phyloP scores from a whole-genome alignment of 1,284 basidiomycete genomes.

The Rhodotorula sp. region DNA sequence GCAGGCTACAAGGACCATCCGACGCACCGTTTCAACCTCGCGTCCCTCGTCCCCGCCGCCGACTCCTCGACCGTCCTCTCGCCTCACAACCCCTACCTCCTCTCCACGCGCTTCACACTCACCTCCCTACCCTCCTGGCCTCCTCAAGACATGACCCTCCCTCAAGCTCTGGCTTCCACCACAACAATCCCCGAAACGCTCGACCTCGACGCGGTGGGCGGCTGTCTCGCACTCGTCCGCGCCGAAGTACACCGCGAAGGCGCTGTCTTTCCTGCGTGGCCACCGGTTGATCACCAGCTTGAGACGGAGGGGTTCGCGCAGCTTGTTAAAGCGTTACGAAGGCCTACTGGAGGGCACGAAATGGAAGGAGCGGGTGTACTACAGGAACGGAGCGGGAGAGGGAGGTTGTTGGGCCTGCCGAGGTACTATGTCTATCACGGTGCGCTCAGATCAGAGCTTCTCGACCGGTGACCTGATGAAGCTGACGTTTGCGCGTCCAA shows the following conservation, averaged over 20 bases:
- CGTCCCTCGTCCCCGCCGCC: conserved; percentile 14
- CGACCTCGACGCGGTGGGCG: conserved; percentile 33
- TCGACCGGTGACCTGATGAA: no score
- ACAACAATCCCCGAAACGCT: neutral
- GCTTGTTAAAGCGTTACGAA: conserved; percentile 6
- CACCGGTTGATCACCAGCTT: conserved; percentile 29
- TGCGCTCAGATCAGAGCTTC: no score
- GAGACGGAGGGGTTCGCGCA: conserved; percentile 36
- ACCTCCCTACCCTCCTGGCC: neutral
- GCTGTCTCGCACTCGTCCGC: conserved; percentile 26
- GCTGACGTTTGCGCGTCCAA: no score
- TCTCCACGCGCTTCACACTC: neutral
- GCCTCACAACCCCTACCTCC: conserved; percentile 3
- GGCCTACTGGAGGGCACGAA: neutral
- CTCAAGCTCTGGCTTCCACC: neutral
- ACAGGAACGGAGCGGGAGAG: neutral
- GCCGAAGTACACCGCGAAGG: conserved; percentile 28
- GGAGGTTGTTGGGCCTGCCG: conserved; percentile 24
- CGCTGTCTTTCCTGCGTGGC: conserved; percentile 34
- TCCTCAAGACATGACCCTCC: neutral
- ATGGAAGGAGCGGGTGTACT: neutral
- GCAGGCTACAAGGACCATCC: conserved; percentile 29
- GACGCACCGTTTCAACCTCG: conserved; percentile 31
- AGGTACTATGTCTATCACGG: conserved; percentile 36
- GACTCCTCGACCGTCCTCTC: neutral